Conservation (phyloP, 805 yeast species). For the Cyberlindnera nakhonratchasimensis region DNA sequence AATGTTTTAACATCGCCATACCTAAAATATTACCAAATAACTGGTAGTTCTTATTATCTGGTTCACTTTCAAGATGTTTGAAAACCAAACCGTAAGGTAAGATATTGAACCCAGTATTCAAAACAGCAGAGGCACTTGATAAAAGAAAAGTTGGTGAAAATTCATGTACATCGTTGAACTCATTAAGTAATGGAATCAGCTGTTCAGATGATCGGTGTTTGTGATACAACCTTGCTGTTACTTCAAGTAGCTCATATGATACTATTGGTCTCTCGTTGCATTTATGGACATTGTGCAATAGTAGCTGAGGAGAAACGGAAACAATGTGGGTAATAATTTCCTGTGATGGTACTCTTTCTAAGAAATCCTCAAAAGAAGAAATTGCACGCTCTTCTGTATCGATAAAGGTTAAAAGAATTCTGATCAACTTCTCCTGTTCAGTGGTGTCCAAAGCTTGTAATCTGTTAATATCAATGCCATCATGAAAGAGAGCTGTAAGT, state of each 20-base stretch:
- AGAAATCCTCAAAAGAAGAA: constrained; percentile 11
- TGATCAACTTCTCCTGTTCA: constrained; percentile 1
- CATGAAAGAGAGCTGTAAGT: not conserved
- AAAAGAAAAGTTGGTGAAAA: constrained; percentile 8
- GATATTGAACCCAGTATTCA: constrained; percentile 6
- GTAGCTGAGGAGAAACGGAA: not conserved
- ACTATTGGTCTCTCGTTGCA: constrained; percentile 2
- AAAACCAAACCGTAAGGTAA: constrained; percentile 2
- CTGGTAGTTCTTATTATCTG: constrained; percentile 13
- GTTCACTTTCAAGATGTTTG: not conserved
- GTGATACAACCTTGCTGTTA: constrained; percentile 3
- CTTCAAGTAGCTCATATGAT: constrained; percentile 6
- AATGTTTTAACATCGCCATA: not conserved
- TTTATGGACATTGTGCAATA: not conserved
- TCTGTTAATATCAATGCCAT: constrained; percentile 1
- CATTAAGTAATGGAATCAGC: not conserved
- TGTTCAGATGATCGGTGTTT: constrained; percentile 1
- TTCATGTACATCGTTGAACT: not conserved
- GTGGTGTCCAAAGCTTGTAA: not conserved
- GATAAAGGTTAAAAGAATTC: constrained; percentile 1
- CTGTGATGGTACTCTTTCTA: constrained; percentile 5
- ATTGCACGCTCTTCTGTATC: constrained; percentile 6
- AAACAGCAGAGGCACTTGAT: constrained; percentile 5
- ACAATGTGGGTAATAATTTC: constrained; percentile 5
- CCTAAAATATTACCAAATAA: constrained; percentile 4